phyloP scores from a whole-genome alignment of 768 basidiomycete genomes.

The Boletellus emodensis region DNA sequence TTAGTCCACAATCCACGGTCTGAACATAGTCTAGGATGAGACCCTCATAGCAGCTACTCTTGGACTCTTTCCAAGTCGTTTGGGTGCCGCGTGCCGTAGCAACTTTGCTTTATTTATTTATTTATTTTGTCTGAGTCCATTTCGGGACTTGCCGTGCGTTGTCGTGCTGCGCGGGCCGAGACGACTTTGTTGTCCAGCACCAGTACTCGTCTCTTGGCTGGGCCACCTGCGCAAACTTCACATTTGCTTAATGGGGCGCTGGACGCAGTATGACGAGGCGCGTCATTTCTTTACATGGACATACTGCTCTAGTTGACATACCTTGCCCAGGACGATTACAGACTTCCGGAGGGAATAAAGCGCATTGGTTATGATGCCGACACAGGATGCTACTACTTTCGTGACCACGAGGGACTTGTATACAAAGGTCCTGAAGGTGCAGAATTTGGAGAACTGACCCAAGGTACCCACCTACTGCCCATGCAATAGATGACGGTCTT shows the following conservation, averaged over 20 bases:
- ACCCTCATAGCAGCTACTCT: too few species aligned
- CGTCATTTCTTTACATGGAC: not conserved
- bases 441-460: constrained; percentile 50
- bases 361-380: constrained; percentile 79
- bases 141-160: constrained; percentile 25
- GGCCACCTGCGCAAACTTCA: constrained; percentile 8
- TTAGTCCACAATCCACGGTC: too few species aligned
- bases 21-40: too few species aligned
- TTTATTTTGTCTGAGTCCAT: not conserved
- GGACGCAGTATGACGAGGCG: constrained; percentile 36
- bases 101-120: too few species aligned
- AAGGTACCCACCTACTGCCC: constrained; percentile 29
- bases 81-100: too few species aligned
- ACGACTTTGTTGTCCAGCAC: constrained; percentile 2
- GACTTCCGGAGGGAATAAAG: constrained; percentile 50
- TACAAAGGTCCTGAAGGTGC: constrained; percentile 62
- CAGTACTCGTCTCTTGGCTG: constrained; percentile 16
- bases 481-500: not conserved
- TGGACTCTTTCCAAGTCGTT: too few species aligned
- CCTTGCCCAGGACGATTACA: constrained; percentile 43
- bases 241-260: constrained; percentile 31
- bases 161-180: not conserved
- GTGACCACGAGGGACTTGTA: constrained; percentile 46
- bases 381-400: constrained; percentile 61
- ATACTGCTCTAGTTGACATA: not conserved